phyloP scores from a whole-genome alignment of 73 alveolate genomes.

The Paramecium octaurelia region DNA sequence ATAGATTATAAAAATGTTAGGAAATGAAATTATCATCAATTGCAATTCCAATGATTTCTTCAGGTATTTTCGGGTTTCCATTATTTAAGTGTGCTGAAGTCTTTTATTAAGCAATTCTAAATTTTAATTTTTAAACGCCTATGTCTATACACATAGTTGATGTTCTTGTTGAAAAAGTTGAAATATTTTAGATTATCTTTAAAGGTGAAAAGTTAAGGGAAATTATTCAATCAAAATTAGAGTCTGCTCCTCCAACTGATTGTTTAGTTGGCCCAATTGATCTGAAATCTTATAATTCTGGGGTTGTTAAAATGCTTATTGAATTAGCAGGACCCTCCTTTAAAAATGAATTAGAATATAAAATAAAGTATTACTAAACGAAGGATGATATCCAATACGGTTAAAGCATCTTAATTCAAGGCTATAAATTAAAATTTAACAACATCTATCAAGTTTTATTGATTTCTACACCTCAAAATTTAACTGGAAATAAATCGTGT shows the following conservation, averaged over 20 bases:
- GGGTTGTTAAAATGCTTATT: not conserved
- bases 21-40: not conserved
- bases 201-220: not conserved
- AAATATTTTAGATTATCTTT: not conserved
- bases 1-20: not conserved
- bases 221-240: not conserved
- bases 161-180: not conserved
- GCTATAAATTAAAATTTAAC: not conserved
- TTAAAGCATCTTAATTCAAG: not conserved
- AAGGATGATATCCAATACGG: not conserved
- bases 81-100: constrained; percentile 58
- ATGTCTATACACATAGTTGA: not conserved
- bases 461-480: not conserved
- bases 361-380: not conserved
- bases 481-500: not conserved
- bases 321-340: not conserved
- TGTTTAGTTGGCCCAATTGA: not conserved
- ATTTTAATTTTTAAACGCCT: not conserved
- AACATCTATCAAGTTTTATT: not conserved
- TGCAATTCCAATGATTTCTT: constrained; percentile 78
- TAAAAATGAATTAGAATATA: not conserved
- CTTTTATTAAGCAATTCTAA: not conserved
- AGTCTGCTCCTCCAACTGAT: not conserved
- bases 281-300: not conserved
- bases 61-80: constrained; percentile 80